Conservation (phyloP, 305 asterid species). For the Rubia balearica region DNA sequence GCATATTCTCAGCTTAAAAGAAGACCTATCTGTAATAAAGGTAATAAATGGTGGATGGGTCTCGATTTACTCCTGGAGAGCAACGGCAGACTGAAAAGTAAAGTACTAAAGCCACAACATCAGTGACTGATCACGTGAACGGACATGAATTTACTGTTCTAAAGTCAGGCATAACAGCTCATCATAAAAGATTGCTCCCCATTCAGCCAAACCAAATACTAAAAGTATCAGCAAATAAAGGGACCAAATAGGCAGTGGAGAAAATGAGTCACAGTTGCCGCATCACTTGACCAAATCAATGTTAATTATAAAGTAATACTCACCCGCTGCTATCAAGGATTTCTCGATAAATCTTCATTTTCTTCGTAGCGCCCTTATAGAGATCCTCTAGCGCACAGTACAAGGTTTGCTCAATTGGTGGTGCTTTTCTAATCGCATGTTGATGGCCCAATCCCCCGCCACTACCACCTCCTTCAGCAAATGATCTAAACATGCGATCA, state of each 20-base stretch:
- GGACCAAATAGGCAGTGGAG: neutral
- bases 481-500: too few species aligned
- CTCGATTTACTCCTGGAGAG: too few species aligned
- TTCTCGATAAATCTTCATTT: conserved; percentile 25
- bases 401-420: conserved; percentile 18
- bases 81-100: neutral
- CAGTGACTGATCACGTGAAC: neutral
- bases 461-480: conserved; percentile 13
- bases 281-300: neutral
- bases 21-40: neutral
- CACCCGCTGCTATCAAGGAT: conserved; percentile 22
- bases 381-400: conserved; percentile 26
- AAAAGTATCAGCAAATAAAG: neutral
- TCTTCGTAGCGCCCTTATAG: conserved; percentile 25
- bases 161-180: neutral
- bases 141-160: neutral
- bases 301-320: neutral
- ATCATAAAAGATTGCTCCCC: too few species aligned
- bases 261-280: neutral
- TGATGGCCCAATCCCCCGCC: conserved; percentile 14
- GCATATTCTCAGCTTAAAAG: neutral
- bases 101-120: neutral
- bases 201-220: too few species aligned
- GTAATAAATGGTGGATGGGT: neutral
- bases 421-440: conserved; percentile 8